Evolutionary conservation across 78 protist genomes (phyloP).

Genomic region (Protostelium mycophagum): DNA sequence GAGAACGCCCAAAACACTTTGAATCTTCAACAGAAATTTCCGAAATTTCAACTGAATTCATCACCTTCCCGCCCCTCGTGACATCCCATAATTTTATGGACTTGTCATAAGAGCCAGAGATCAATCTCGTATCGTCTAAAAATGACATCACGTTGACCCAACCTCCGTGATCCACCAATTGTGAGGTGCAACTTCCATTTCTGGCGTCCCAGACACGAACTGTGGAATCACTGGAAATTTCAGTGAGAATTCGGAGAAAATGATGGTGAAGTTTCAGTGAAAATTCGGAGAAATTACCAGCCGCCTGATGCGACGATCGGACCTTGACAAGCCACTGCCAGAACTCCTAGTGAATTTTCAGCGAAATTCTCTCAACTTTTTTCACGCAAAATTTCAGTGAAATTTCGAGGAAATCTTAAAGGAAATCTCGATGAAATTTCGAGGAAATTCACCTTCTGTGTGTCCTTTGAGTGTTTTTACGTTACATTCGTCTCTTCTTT

Average conservation of each 20-base stretch:
- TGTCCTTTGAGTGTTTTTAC: constrained; percentile 42
- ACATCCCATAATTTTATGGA: constrained; percentile 59
- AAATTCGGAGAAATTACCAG: background rate
- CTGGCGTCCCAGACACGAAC: constrained; percentile 48
- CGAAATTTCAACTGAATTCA: too few relatives aligned
- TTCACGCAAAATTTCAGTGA: background rate
- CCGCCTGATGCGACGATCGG: background rate
- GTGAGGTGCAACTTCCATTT: constrained; percentile 21
- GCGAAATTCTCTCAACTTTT: too few relatives aligned
- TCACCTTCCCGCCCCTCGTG: constrained; percentile 25
- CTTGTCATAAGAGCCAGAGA: constrained; percentile 50
- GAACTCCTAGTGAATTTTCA: background rate
- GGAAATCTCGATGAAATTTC: background rate
- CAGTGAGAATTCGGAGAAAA: background rate
- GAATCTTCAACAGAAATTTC: too few relatives aligned
- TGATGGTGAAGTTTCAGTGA: background rate
- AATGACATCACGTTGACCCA: constrained; percentile 35
- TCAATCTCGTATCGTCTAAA: constrained; percentile 10
- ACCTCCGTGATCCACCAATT: constrained; percentile 46
- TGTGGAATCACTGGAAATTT: constrained; percentile 25
- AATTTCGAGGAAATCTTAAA: background rate
- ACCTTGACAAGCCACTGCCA: background rate
- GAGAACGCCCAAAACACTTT: too few relatives aligned
- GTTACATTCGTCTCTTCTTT: constrained; percentile 45
- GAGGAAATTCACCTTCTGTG: constrained; percentile 26